Evolutionary conservation across 768 basidiomycete species (phyloP).

Genomic region (Lactarius vividus): DNA sequence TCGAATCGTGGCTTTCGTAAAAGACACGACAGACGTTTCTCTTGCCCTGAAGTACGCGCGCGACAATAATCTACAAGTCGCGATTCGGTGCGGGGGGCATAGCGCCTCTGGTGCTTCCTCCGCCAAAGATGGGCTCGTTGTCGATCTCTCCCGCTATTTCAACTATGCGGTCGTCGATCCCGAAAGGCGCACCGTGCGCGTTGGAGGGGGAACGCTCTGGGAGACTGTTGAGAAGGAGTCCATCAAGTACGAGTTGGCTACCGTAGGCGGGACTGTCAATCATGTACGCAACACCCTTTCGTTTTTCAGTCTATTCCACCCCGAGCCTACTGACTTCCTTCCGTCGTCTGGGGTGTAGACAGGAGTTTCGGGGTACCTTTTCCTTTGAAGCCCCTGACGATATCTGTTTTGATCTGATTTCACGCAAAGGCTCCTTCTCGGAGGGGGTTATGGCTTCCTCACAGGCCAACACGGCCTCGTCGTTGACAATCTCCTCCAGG

Average conservation of each 20-base stretch:
- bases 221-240: slow-evolving; percentile 44
- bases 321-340: too few species aligned
- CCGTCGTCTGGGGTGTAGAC: slow-evolving; percentile 35
- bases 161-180: slow-evolving; percentile 40
- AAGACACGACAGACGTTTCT: slow-evolving; percentile 42
- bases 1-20: slow-evolving; percentile 43
- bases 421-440: slow-evolving; percentile 43
- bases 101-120: slow-evolving; percentile 45
- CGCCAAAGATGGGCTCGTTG: slow-evolving; percentile 45
- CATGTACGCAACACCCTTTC: slow-evolving; percentile 38
- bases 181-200: slow-evolving; percentile 39
- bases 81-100: slow-evolving; percentile 51
- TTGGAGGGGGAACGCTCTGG: slow-evolving; percentile 50
- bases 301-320: background rate
- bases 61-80: slow-evolving; percentile 39
- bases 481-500: slow-evolving; percentile 46
- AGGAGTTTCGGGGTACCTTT: slow-evolving; percentile 48
- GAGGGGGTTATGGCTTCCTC: slow-evolving; percentile 56
- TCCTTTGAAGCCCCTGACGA: too few species aligned
- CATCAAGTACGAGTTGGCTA: slow-evolving; percentile 46
- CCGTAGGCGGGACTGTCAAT: slow-evolving; percentile 49
- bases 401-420: background rate
- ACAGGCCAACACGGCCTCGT: slow-evolving; percentile 41
- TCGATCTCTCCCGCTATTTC: slow-evolving; percentile 47
- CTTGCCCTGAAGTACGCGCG: slow-evolving; percentile 39